Percentiles rank a stretch among this genome's conserved stretches.
phyloP scores from a whole-genome alignment of 495 filamentous ascomycete species.

The Cercophora scortea region DNA sequence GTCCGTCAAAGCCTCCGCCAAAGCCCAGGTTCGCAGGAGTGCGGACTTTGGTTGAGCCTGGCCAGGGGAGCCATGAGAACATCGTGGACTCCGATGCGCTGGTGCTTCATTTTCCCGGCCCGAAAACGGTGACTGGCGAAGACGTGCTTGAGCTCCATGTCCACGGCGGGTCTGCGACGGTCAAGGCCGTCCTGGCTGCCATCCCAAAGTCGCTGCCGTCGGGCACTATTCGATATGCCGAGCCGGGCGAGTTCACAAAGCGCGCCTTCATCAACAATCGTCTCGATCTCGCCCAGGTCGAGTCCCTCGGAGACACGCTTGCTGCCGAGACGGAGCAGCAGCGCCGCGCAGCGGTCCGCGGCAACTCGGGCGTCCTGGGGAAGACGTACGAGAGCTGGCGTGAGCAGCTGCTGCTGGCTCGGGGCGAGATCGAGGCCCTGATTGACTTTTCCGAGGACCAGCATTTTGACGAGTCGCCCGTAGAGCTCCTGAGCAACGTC shows the following conservation, averaged over 20 bases:
- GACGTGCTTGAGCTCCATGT: conserved; percentile 89
- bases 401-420: conserved; percentile 63
- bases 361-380: conserved; percentile 61
- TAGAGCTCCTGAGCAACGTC: conserved; percentile 61
- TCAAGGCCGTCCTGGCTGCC: conserved; percentile 74
- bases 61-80: conserved; percentile 11
- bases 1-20: conserved; percentile 54
- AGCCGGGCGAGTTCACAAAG: conserved; percentile 91
- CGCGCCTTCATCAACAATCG: conserved; percentile 85
- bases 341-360: conserved; percentile 74
- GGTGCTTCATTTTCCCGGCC: conserved; percentile 79
- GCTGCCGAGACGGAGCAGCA: conserved; percentile 91
- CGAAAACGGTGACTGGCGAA: conserved; percentile 83
- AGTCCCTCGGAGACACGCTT: conserved; percentile 79
- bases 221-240: conserved; percentile 69
- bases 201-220: conserved; percentile 42
- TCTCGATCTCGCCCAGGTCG: conserved; percentile 85
- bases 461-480: conserved; percentile 85
- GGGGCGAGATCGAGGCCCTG: conserved; percentile 87
- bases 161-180: conserved; percentile 84
- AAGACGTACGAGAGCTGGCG: conserved; percentile 82
- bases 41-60: conserved; percentile 67
- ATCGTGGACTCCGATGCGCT: conserved; percentile 77
- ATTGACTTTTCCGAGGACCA: conserved; percentile 98
- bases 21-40: conserved; percentile 70